Evolutionary conservation across 805 yeast species (phyloP), one percentile per base, ranked within the genome.

Genomic region (Yarrowia bubula): DNA sequence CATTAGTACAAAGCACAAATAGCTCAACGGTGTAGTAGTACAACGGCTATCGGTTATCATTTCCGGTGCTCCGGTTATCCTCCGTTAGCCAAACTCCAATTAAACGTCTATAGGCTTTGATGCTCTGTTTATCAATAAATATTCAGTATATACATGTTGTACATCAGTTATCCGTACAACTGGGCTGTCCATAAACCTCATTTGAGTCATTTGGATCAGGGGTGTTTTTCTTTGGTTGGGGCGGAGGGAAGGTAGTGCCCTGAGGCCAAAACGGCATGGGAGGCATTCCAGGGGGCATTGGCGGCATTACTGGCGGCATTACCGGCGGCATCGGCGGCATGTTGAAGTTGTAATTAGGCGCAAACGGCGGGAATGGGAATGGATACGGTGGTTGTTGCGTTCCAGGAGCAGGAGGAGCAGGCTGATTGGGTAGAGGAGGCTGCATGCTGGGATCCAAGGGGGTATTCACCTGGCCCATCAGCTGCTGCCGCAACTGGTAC

Each of bases 151-250:
- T 47, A 47, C 51, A 22, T 22, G 28, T 22, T 22, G 28, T 22
- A 22, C 28, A 47, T 47, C 8, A 48, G 41, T 48, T 35, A 18
- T 55, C 61, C 4, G 61, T 55, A 15, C 39, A 55, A 5, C 38
- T 55, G n/a, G 61, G 61, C 37, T 39, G 47, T n/a, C 61, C 61
- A 4, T 55, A 55, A 2, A 55, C 47, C 1, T 55, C 61, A 13
- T 28, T 39, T 3, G 61, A 37, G 4, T 55, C 61, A 13, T 28
- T 39, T 3, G 61, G 46, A 15, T 55, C 61, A 1, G 61, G 61
- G 13, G 47, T 55, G 15, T 55, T 28, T 5, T 13, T 41, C 15
- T 18, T 22, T 11, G 11, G 46, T 6, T 53, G 44, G 8, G 61
- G 61, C 13, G 61, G 47, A 11, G 37, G 28, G 13, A 37, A 31